Conservation (phyloP, 805 yeast species). For the Ogataea allantospora region DNA sequence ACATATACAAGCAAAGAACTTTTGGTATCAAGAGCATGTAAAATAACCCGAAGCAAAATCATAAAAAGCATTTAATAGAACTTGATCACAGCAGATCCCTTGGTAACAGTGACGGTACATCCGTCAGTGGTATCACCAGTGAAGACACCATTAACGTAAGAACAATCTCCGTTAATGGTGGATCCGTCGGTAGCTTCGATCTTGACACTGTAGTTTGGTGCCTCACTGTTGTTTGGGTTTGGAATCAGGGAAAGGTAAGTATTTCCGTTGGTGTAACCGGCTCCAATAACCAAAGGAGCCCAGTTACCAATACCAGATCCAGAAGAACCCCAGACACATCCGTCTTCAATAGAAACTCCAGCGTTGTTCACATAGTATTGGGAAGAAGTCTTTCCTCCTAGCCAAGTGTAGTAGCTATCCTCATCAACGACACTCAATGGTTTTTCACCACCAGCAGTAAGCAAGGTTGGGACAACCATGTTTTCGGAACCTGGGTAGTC, state of each 20-base stretch:
- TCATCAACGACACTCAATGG: constrained; percentile 80
- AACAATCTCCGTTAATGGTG: constrained; percentile 40
- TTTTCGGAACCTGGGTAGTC: constrained; percentile 99
- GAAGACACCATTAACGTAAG: constrained; percentile 42
- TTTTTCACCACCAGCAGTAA: constrained; percentile 60
- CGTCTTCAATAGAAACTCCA: constrained; percentile 85
- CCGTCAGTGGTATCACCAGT: constrained; percentile 68
- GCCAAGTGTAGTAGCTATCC: constrained; percentile 76
- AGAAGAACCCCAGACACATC: constrained; percentile 88
- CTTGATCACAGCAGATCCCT: constrained; percentile 36
- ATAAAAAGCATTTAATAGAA: constrained; percentile 23
- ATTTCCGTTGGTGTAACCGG: constrained; percentile 72
- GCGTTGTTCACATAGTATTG: constrained; percentile 98
- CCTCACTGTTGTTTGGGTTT: constrained; percentile 79
- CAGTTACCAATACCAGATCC: constrained; percentile 91
- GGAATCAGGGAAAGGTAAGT: constrained; percentile 90
- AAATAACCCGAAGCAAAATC: constrained; percentile 6
- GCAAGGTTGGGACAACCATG: constrained; percentile 92
- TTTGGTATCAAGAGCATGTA: constrained; percentile 12
- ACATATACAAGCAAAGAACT: constrained; percentile 1
- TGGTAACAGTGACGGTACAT: constrained; percentile 61
- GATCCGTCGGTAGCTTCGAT: constrained; percentile 38
- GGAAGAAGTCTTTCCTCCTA: constrained; percentile 79
- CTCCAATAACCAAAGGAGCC: constrained; percentile 96
- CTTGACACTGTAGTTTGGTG: constrained; percentile 56